Percentiles rank a stretch among this genome's conserved stretches.
phyloP scores from a whole-genome alignment of 306 rosid species.

The Fragaria vesca region DNA sequence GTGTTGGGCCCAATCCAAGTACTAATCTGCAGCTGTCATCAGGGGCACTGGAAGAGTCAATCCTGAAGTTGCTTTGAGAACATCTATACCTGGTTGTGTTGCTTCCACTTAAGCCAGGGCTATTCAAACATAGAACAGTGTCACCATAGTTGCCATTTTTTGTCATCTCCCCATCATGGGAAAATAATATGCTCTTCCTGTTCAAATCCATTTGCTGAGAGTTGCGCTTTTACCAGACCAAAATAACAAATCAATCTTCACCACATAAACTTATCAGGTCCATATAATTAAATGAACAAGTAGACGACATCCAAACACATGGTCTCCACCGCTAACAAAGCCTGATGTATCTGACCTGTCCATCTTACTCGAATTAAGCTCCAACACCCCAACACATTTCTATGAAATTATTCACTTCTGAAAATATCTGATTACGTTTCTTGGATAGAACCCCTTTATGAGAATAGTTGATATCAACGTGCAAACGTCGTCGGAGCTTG shows the following conservation, averaged over 20 bases:
- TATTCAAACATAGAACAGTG: slow-evolving; percentile 66
- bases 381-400: slow-evolving; percentile 27
- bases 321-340: slow-evolving; percentile 80
- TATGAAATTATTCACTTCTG: slow-evolving; percentile 31
- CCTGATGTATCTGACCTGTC: slow-evolving; percentile 92
- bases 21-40: slow-evolving; percentile 92
- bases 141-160: slow-evolving; percentile 63
- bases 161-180: slow-evolving; percentile 51
- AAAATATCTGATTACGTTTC: slow-evolving; percentile 79
- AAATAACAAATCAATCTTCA: slow-evolving; percentile 42
- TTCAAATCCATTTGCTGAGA: slow-evolving; percentile 77
- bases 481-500: slow-evolving; percentile 61
- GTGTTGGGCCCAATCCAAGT: slow-evolving; percentile 94
- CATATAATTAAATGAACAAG: slow-evolving; percentile 27
- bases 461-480: slow-evolving; percentile 43
- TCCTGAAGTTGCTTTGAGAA: slow-evolving; percentile 40
- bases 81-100: slow-evolving; percentile 43
- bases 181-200: slow-evolving; percentile 48
- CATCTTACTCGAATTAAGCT: slow-evolving; percentile 39
- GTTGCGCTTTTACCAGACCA: slow-evolving; percentile 35
- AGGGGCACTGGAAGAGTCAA: slow-evolving; percentile 43
- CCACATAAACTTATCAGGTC: slow-evolving; percentile 33
- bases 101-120: slow-evolving; percentile 57
- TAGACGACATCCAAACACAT: slow-evolving; percentile 36
- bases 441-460: slow-evolving; percentile 81